These are phyloP conservation scores for Astragalus glycyphyllos DNA, from an alignment of 306 rosid genomes.

Conservation along the genomic window DNA sequence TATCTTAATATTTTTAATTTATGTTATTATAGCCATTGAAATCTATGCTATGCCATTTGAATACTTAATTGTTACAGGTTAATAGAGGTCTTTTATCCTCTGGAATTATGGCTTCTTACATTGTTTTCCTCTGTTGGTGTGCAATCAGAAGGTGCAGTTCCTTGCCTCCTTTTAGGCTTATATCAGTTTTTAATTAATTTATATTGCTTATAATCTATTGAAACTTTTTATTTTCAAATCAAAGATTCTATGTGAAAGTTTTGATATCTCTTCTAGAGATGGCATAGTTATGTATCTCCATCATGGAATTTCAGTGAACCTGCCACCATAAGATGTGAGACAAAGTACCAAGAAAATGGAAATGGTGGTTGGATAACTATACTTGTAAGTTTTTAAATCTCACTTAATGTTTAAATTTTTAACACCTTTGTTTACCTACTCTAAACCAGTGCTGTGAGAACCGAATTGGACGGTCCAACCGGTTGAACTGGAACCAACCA, in stretches of 20 bases:
- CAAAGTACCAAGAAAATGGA: conserved; percentile 46
- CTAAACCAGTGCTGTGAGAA: background rate
- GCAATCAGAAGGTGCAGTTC: conserved; percentile 77
- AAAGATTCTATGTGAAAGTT: background rate
- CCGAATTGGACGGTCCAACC: no score
- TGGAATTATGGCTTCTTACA: conserved; percentile 88
- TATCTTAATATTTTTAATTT: no score
- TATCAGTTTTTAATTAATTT: no score
- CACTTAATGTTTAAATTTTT: conserved; percentile 1
- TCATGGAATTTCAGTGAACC: conserved; percentile 73
- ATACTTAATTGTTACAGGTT: conserved; percentile 61
- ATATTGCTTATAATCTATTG: no score
- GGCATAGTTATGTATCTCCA: conserved; percentile 18
- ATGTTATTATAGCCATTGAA: background rate
- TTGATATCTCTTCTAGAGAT: conserved; percentile 27
- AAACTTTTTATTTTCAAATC: no score
- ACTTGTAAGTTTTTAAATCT: conserved; percentile 58
- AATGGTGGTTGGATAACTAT: conserved; percentile 67
- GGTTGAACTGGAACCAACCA: no score
- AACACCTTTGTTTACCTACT: conserved; percentile 4
- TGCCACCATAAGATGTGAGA: conserved; percentile 58
- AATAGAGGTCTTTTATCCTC: conserved; percentile 87
- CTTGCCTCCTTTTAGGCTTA: background rate
- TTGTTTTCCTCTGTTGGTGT: conserved; percentile 87
- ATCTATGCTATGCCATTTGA: background rate